These are phyloP conservation scores for Fusarium pseudograminearum DNA, from an alignment of 2,329 filamentous ascomycete genomes.

Conservation along the genomic window DNA sequence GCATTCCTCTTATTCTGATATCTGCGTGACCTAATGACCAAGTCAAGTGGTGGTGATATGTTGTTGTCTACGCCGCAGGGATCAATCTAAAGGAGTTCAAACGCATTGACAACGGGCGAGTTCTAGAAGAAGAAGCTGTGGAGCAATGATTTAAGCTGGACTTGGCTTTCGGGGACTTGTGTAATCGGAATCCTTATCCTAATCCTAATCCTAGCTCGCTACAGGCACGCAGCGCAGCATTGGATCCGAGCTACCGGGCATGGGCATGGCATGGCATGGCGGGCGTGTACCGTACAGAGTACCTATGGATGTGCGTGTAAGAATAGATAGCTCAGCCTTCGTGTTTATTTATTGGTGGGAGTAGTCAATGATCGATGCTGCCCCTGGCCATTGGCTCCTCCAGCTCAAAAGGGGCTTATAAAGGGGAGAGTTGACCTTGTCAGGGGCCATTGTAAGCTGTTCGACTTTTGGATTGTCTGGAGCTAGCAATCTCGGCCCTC, in stretches of 20 bases:
- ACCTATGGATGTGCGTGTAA: constrained; percentile 7
- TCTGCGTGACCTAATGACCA: neutral
- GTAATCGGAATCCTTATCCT: constrained; percentile 22
- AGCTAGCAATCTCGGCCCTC: constrained; percentile 42
- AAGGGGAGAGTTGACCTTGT: constrained; percentile 29
- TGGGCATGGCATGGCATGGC: constrained; percentile 30
- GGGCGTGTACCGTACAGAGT: constrained; percentile 19
- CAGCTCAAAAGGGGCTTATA: constrained; percentile 27
- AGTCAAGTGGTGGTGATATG: neutral
- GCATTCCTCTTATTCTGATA: neutral
- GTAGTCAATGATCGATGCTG: constrained; percentile 27
- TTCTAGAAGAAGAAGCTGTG: constrained; percentile 42
- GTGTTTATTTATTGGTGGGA: constrained; percentile 41
- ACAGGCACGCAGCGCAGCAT: constrained; percentile 31
- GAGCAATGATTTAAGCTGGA: constrained; percentile 28
- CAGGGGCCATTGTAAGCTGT: constrained; percentile 9
- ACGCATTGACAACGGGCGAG: constrained; percentile 30
- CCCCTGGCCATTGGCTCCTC: constrained; percentile 27
- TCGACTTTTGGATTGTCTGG: constrained; percentile 43
- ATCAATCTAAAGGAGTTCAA: constrained; percentile 4
- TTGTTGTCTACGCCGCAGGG: constrained; percentile 7
- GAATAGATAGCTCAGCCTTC: constrained; percentile 33
- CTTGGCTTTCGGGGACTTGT: constrained; percentile 40
- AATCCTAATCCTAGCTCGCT: constrained; percentile 28
- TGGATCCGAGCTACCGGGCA: constrained; percentile 42